Base-by-base conservation (phyloP, 2,329 filamentous ascomycete species). In the Colletotrichum sublineola region DNA sequence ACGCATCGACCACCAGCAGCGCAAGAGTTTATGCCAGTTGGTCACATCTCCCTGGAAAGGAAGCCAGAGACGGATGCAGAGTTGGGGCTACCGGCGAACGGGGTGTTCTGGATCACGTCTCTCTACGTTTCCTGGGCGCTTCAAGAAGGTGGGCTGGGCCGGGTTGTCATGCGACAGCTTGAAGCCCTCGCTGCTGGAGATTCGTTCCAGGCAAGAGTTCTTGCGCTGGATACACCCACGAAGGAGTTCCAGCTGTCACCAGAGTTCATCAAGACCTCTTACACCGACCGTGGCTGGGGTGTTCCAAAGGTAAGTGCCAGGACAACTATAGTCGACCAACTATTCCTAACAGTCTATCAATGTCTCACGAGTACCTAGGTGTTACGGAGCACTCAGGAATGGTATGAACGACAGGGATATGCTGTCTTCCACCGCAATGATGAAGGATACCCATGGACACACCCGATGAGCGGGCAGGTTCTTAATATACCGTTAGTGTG, bases 41-140 rank as follows among this genome's bases (percentile, higher is more conserved):
- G 84, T 14, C 83, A 85, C 76, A 77, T 83, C 24, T 81, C 80
- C 9, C 76, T 85, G 4, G 81, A 50, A 83, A 55, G 60, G 24
- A 78, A 79, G 29, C 75, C 79, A 2, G 77, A 79, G 2, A 76
- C 79, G 15, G 78, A 83, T 67, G 67, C 63, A 46, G 67, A 77
- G 58, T 77, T 83, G 24, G 48, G 76, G 31, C 77, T 83, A 44
- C 78, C 79, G 24, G 62, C 73, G 14, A 71, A 75, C 18, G 77
- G 75, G 15, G 81, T 80, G 5, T 76, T 81, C n/a, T 50, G 18
- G 46, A 75, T 84, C 40, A 82, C 82, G 63, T 79, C 79, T 8
- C 78, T 85, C 24, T 85, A 82, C 75, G 31, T 29, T 14, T 15
- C n/a, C 48, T 31, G 50, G 24, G 24, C 24, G 12, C 24, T 52